Base-by-base conservation (phyloP, 2,329 filamentous ascomycete species). In the Metarhizium anisopliae region DNA sequence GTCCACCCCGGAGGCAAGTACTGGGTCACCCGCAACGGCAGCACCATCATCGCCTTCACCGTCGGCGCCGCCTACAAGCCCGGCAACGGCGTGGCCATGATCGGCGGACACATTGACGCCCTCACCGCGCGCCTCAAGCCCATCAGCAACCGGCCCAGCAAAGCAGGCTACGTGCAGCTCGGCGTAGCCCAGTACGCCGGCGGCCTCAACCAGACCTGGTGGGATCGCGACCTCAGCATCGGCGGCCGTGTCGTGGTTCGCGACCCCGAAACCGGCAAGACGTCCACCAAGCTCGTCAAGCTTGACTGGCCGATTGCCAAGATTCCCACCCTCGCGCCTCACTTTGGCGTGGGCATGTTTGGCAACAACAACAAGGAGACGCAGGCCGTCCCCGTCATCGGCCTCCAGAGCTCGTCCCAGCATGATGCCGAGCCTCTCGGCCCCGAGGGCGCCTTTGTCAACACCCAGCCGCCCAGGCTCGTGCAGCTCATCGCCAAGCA, bases 131-230 rank as follows among this genome's bases (percentile, higher is more conserved):
- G 86, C 71, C 76, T 97, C 63, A 97, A 97, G 83, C 93, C 94
- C 10, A 82, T 96, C 32, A 90, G 90, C 66, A 89, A 83, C 66
- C 85, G 96, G 65, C 84, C 87, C n/a, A 89, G 79, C 63, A 90
- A 87, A 68, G 87, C 89, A 36, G 93, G 94, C 54, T 99, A 90
- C 67, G 71, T 90, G 32, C 90, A 97, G 74, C 81, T 97, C 6
- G 93, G 90, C 29, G 90, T 97, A 54, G 92, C 94, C 2, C 94
- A 89, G 0, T 99, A 97, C 68, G 93, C 91, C 10, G 93, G 94
- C 52, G 91, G 78, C 1, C 74, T 97, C 59, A 94, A 92, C 68
- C 78, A 79, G 59, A 97, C 94, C 1, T 97, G 94, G 94, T 97
- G 92, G 93, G 94, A 97, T 70, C 84, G 94, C 42, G 94, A 99